These are phyloP conservation scores for Calonectria crousiana DNA, from an alignment of 2,329 filamentous ascomycete genomes.

Conservation along the genomic window DNA sequence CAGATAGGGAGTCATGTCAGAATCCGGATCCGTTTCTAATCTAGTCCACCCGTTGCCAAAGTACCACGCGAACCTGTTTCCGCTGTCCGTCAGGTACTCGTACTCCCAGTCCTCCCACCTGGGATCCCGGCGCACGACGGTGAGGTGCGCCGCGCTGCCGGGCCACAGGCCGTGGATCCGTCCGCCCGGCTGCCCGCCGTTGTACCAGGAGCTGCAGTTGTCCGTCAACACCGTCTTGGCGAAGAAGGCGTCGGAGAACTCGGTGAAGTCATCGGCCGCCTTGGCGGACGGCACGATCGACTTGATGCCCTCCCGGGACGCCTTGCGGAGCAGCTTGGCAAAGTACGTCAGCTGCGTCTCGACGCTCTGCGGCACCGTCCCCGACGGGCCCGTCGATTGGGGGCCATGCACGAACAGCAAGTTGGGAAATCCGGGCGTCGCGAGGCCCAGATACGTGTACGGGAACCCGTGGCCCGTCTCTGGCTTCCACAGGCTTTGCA, in stretches of 20 bases:
- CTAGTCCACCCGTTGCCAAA: constrained; percentile 77
- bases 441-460: constrained; percentile 75
- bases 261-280: constrained; percentile 74
- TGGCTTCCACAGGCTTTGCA: constrained; percentile 68
- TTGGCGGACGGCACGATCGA: constrained; percentile 67
- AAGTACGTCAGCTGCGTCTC: constrained; percentile 76
- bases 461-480: constrained; percentile 71
- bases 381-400: constrained; percentile 69
- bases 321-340: constrained; percentile 76
- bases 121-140: constrained; percentile 66
- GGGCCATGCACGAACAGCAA: constrained; percentile 74
- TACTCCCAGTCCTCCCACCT: constrained; percentile 69
- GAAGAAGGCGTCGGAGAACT: constrained; percentile 70
- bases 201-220: constrained; percentile 79
- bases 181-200: constrained; percentile 71
- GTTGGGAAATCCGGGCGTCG: constrained; percentile 76
- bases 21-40: constrained; percentile 66
- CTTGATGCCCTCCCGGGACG: constrained; percentile 74
- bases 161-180: constrained; percentile 79
- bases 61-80: constrained; percentile 69
- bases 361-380: constrained; percentile 75
- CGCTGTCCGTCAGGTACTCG: constrained; percentile 56
- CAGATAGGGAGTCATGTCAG: constrained; percentile 75
- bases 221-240: constrained; percentile 67
- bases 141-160: constrained; percentile 73